These are phyloP conservation scores for Staphylotrichum longicolle DNA, from an alignment of 495 filamentous ascomycete genomes.

Conservation along the genomic window DNA sequence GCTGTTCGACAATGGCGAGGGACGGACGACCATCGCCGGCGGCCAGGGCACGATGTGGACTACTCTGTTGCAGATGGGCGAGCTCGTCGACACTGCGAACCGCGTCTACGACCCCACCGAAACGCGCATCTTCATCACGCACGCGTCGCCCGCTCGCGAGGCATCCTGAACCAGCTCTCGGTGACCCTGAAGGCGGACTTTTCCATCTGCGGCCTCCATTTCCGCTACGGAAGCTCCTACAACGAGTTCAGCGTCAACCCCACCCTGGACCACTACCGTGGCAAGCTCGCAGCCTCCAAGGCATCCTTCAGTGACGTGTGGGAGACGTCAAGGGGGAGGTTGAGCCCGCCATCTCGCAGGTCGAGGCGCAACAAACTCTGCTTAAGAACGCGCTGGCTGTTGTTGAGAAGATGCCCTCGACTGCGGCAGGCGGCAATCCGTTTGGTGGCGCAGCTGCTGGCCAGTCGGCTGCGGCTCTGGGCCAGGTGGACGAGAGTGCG, in stretches of 20 bases:
- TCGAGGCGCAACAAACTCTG: constrained; percentile 86
- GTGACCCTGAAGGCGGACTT: constrained; percentile 98
- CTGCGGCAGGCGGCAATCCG: constrained; percentile 91
- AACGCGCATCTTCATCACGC: constrained; percentile 96
- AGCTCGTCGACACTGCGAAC: constrained; percentile 96
- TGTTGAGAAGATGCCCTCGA: constrained; percentile 92
- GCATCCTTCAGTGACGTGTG: constrained; percentile 99
- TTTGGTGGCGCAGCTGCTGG: constrained; percentile 85
- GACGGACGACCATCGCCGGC: constrained; percentile 94
- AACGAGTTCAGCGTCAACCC: constrained; percentile 99
- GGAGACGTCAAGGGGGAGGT: constrained; percentile 98
- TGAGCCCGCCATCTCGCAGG: constrained; percentile 85
- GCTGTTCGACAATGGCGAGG: constrained; percentile 98
- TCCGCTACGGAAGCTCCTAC: constrained; percentile 98
- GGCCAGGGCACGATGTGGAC: constrained; percentile 99
- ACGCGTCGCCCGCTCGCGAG: constrained; percentile 94
- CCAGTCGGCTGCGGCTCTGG: constrained; percentile 57
- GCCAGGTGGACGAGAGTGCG: constrained; percentile 95
- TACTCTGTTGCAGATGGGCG: constrained; percentile 95
- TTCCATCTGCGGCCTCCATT: constrained; percentile 97
- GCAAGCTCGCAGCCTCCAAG: constrained; percentile 98
- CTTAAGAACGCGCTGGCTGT: constrained; percentile 86
- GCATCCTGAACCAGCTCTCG: constrained; percentile 95
- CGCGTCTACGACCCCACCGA: constrained; percentile 98
- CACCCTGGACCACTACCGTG: constrained; percentile 95